phyloP scores from a whole-genome alignment of 1,139 yeast species.

The Torulaspora pretoriensis region DNA sequence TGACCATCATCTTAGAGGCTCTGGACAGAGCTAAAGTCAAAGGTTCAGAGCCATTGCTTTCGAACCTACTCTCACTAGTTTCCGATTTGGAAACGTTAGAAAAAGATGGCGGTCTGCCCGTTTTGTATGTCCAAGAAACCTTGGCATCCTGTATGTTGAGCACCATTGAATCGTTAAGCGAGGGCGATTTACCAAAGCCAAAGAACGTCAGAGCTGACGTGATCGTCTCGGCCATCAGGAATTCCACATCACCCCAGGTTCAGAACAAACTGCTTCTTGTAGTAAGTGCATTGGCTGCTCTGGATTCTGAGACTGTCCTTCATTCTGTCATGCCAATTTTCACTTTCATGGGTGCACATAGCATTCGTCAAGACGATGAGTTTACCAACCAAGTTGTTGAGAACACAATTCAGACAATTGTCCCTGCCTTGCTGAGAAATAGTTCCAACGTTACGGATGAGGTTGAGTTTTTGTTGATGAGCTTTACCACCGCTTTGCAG shows the following conservation, averaged over 20 bases:
- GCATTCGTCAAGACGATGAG: constrained; percentile 94
- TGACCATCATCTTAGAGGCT: constrained; percentile 76
- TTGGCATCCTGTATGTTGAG: constrained; percentile 81
- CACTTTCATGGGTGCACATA: constrained; percentile 98
- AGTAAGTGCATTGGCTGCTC: constrained; percentile 78
- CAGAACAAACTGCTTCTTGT: constrained; percentile 83
- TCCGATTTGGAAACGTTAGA: constrained; percentile 87
- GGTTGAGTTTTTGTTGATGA: constrained; percentile 76
- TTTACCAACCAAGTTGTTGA: constrained; percentile 89
- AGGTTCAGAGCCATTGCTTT: constrained; percentile 50
- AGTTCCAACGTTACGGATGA: constrained; percentile 54
- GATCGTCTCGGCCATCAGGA: constrained; percentile 83
- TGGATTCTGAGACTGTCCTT: constrained; percentile 85
- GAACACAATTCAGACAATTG: constrained; percentile 82
- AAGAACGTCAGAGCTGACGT: constrained; percentile 79
- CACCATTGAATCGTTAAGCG: constrained; percentile 54
- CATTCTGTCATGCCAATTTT: constrained; percentile 98
- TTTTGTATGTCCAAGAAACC: constrained; percentile 84
- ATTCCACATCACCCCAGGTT: constrained; percentile 88
- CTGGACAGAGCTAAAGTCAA: constrained; percentile 49
- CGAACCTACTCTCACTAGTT: constrained; percentile 61
- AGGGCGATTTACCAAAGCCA: constrained; percentile 48
- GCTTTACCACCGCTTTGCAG: constrained; percentile 88
- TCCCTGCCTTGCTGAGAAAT: constrained; percentile 79
- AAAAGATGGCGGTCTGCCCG: constrained; percentile 86